phyloP scores from a whole-genome alignment of 345 rosid species.

The Schrenkiella parvula region DNA sequence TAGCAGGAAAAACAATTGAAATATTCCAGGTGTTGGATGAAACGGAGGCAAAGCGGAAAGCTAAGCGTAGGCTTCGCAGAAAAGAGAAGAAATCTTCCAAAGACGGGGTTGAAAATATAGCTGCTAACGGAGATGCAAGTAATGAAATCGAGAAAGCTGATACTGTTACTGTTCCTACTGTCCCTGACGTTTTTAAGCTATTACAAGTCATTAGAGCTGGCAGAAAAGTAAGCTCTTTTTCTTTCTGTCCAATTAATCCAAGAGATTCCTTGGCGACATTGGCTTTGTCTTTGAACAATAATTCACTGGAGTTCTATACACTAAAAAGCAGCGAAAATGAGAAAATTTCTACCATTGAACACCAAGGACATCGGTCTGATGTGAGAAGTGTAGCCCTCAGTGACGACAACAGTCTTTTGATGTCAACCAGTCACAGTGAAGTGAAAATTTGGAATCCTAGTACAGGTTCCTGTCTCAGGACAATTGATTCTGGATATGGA shows the following conservation, averaged over 20 bases:
- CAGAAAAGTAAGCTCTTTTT: conserved; percentile 78
- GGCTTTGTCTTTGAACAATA: conserved; percentile 88
- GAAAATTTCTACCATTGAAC: conserved; percentile 69
- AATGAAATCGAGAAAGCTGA: conserved; percentile 37
- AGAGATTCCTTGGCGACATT: conserved; percentile 61
- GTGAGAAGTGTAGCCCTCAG: conserved; percentile 90
- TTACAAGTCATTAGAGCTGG: conserved; percentile 73
- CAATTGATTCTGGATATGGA: conserved; percentile 89
- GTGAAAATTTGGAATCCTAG: conserved; percentile 96
- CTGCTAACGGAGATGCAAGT: conserved; percentile 40
- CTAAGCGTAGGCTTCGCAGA: conserved; percentile 81
- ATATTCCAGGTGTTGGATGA: conserved; percentile 66
- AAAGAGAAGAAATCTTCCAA: conserved; percentile 84
- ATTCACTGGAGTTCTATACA: conserved; percentile 74
- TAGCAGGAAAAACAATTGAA: conserved; percentile 83
- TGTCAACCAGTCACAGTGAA: conserved; percentile 95
- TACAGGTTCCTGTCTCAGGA: conserved; percentile 88
- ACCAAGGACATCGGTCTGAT: conserved; percentile 91
- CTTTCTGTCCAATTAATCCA: conserved; percentile 62
- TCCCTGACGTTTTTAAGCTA: conserved; percentile 75
- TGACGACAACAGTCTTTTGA: conserved; percentile 74
- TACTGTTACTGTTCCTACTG: conserved; percentile 35
- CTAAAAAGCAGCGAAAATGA: conserved; percentile 46
- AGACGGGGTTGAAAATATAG: conserved; percentile 29
- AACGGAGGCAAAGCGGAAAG: conserved; percentile 78